Percentiles rank a stretch among this genome's conserved stretches.
These are phyloP conservation scores for Phragmites australis DNA, from an alignment of 176 grass and related monocot species.

Conservation along the genomic window DNA sequence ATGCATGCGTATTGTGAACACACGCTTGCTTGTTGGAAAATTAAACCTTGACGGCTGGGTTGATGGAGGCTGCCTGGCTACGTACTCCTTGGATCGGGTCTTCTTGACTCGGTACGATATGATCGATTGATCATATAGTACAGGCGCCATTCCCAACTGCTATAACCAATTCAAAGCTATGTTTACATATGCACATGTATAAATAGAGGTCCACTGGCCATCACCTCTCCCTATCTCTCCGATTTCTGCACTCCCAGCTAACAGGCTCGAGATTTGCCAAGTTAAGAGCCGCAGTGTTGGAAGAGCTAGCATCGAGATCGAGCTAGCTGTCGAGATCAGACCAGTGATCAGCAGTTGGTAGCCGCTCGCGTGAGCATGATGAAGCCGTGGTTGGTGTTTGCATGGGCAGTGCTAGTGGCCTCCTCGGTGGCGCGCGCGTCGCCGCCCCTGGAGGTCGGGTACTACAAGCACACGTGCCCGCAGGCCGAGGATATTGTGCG, in stretches of 20 bases:
- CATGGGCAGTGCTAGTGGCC: background rate
- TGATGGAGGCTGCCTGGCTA: background rate
- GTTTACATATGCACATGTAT: background rate
- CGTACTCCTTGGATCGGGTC: slow-evolving; percentile 34
- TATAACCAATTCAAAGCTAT: background rate
- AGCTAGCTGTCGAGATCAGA: background rate
- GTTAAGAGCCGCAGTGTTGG: background rate
- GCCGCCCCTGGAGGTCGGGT: slow-evolving; percentile 48
- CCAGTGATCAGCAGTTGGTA: background rate
- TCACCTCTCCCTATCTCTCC: background rate
- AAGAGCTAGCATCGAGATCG: background rate
- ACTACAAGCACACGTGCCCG: slow-evolving; percentile 59
- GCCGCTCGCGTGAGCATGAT: background rate
- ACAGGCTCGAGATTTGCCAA: background rate
- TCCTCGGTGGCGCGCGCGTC: slow-evolving; percentile 26
- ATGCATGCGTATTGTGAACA: slow-evolving; percentile 1
- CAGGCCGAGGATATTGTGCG: slow-evolving; percentile 64
- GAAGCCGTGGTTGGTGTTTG: background rate
- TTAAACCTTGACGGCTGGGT: background rate
- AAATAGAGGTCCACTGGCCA: background rate
- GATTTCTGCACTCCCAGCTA: too few species aligned
- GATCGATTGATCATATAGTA: background rate
- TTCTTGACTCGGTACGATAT: slow-evolving; percentile 14
- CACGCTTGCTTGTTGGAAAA: slow-evolving; percentile 17
- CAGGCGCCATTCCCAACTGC: background rate